A percentile compares a stretch with the other conserved stretches of the same genome.
Conservation (phyloP, 169 alveolate genomes). For the Plasmodium cynomolgi region DNA sequence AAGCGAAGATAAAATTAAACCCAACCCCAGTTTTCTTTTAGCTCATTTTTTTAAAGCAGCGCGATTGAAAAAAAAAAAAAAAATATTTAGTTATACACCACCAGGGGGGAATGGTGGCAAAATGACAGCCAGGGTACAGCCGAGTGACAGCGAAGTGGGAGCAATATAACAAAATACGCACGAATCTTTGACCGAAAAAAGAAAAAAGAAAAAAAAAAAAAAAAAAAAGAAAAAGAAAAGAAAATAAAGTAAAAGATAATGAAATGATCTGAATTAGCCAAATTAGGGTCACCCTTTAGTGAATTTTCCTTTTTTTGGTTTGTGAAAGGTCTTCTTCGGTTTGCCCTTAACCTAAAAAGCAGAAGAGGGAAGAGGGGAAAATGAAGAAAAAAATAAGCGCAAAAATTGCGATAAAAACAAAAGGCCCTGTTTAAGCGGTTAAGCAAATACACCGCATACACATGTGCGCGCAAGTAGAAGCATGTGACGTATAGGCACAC, state of each 20-base stretch:
- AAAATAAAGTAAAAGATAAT: background rate
- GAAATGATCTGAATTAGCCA: background rate
- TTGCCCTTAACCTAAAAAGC: slow-evolving; percentile 21
- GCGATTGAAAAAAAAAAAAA: background rate
- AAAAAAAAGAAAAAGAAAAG: background rate
- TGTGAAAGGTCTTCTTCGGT: slow-evolving; percentile 7
- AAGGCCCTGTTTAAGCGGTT: background rate
- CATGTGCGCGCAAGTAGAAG: background rate
- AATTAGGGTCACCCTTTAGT: background rate
- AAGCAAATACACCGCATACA: background rate
- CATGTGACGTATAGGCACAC: background rate
- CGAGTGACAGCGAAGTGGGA: background rate
- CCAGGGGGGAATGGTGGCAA: background rate
- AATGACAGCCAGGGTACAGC: background rate
- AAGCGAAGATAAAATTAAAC: background rate
- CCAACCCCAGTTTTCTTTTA: background rate
- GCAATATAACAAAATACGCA: background rate
- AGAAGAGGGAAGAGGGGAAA: background rate
- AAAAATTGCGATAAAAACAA: background rate
- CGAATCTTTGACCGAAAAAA: background rate
- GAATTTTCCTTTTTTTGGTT: slow-evolving; percentile 24
- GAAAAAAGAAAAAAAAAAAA: background rate
- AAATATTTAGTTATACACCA: background rate
- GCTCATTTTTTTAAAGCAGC: background rate
- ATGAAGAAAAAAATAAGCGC: background rate